Conservation (phyloP, 306 rosid species). For the Fagus sylvatica region DNA sequence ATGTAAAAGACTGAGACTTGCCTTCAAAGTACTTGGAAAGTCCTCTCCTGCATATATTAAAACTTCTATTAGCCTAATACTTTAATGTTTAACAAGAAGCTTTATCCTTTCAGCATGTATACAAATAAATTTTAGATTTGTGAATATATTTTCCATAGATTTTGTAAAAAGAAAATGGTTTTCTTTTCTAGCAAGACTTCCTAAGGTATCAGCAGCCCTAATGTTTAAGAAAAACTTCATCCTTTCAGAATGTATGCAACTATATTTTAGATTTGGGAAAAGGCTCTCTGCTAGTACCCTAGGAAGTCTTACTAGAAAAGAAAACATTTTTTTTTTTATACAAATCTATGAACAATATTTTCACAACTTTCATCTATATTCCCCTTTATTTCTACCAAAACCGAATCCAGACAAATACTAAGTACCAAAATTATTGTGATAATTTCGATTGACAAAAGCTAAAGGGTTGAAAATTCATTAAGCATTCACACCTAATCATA, state of each 20-base stretch:
- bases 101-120: neutral
- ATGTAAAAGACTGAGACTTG: conserved; percentile 54
- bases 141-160: too few relatives aligned
- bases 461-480: neutral
- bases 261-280: neutral
- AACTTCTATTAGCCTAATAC: neutral
- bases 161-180: too few relatives aligned
- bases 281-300: neutral
- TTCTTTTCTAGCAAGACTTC: too few relatives aligned
- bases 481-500: neutral
- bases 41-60: conserved; percentile 49
- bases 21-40: conserved; percentile 55
- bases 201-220: neutral
- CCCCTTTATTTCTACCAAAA: too few relatives aligned
- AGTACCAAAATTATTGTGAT: neutral
- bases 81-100: neutral
- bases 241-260: neutral
- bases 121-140: neutral
- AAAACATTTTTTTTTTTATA: neutral
- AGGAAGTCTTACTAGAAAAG: neutral
- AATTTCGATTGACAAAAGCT: neutral
- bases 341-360: neutral
- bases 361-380: too few relatives aligned
- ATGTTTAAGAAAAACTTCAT: neutral
- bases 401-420: too few relatives aligned